Base-by-base conservation (phyloP, 2,329 filamentous ascomycete genomes). In the Aspergillus japonicus region DNA sequence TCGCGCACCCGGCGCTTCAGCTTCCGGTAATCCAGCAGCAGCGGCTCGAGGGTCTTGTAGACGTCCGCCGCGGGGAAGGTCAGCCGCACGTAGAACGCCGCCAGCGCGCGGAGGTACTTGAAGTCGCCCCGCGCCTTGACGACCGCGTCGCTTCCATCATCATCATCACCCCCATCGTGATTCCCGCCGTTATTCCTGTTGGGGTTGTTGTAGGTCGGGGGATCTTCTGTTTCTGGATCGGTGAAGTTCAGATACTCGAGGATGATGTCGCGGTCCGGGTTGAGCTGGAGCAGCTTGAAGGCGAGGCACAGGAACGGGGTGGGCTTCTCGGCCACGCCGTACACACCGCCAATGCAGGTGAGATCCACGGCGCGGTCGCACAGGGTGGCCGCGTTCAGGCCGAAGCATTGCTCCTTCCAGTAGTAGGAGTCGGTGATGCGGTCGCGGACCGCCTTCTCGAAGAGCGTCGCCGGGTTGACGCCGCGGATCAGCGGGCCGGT, bases 401-500 rank as follows among this genome's bases (percentile, higher is more conserved):
- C 95, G 78, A 98, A 99, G 75, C 95, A 97, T 80, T 97, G 93
- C 78, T 98, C 95, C 77, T 97, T 97, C 90, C 92, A 99, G 81
- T 96, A 99, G 79, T 96, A 96, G 56, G 88, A 91, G 72, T 96
- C 92, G 67, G 93, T 87, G 76, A 99, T 97, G 73, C 95, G 92
- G 78, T 99, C 95, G 72, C 91, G 90, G 66, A 97, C 92, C 47
- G 92, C 90, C 76, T 96, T 96, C 77, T 98, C 94, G 84, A 98
- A 90, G 61, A 98, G 90, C 4, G 90, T 93, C n/a, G 92, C 91
- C 0, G 94, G 94, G 79, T 97, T 97, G 71, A 96, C 89, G 62
- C 92, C 92, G 74, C 94, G 92, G 64, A 95, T 88, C 23, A 96
- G 85, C 39, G 87, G 78, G 50, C 88, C 90, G 12, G 81, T 82